Evolutionary conservation across 202 grass and related monocot species (phyloP).

Genomic region (Brachypodium distachyon): DNA sequence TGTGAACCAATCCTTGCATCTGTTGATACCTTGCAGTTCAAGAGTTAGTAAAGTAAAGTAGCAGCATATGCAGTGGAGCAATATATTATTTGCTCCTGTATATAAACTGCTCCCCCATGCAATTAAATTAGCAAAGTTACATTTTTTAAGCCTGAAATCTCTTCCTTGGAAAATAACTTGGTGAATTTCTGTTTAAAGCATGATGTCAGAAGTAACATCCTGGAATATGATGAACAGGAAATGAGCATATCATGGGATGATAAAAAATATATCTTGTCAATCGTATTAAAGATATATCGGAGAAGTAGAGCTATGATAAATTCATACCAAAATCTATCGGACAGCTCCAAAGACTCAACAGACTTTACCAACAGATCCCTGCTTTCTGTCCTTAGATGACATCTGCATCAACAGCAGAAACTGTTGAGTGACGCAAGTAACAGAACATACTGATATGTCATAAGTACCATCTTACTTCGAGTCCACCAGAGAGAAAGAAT

Average conservation of each 20-base stretch:
- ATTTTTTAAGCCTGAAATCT: conserved; percentile 77
- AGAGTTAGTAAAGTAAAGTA: conserved; percentile 35
- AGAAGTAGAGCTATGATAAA: conserved; percentile 20
- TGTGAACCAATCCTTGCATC: conserved; percentile 68
- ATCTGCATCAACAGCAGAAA: conserved; percentile 38
- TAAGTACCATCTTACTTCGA: conserved; percentile 53
- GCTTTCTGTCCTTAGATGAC: conserved; percentile 25
- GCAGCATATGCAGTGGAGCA: conserved; percentile 3
- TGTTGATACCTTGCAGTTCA: conserved; percentile 58
- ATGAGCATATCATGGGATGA: conserved; percentile 18
- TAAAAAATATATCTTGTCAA: neutral
- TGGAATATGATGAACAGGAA: conserved; percentile 30
- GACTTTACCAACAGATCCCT: conserved; percentile 46
- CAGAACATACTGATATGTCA: neutral
- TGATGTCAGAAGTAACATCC: conserved; percentile 68
- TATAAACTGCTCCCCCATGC: neutral
- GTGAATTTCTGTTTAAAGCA: conserved; percentile 84
- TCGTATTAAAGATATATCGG: neutral
- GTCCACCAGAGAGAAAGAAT: conserved; percentile 56
- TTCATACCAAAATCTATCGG: conserved; percentile 80
- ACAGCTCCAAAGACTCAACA: conserved; percentile 59
- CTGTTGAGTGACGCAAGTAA: neutral
- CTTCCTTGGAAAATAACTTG: conserved; percentile 51
- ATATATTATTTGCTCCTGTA: conserved; percentile 6
- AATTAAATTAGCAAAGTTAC: conserved; percentile 45